These are phyloP conservation scores for Ramaria sp. DNA, from an alignment of 768 basidiomycete genomes.

Conservation along the genomic window DNA sequence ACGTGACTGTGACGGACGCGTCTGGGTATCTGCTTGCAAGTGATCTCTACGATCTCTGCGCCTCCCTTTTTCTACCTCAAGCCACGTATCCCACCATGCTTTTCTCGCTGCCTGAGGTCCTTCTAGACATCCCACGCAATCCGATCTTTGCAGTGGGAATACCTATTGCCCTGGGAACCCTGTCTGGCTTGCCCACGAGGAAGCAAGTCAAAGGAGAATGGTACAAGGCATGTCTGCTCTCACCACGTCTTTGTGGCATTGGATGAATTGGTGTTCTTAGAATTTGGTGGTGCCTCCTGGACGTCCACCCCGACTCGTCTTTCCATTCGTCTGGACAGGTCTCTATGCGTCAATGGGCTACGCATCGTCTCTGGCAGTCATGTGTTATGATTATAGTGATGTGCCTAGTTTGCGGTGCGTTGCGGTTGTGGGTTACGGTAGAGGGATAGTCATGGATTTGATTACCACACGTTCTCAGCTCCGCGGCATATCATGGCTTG, in stretches of 20 bases:
- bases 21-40: too few relatives aligned
- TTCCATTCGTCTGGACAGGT: conserved; percentile 49
- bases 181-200: conserved; percentile 38
- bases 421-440: not conserved
- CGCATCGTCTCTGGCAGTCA: conserved; percentile 51
- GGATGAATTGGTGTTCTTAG: conserved; percentile 19
- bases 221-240: conserved; percentile 40
- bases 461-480: conserved; percentile 18
- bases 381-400: conserved; percentile 36
- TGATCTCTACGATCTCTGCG: too few relatives aligned
- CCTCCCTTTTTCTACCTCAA: too few relatives aligned
- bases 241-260: not conserved
- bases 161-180: conserved; percentile 44
- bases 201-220: conserved; percentile 40
- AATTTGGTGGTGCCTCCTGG: conserved; percentile 40
- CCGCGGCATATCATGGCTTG: conserved; percentile 35
- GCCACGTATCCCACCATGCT: conserved; percentile 19
- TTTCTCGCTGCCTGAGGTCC: conserved; percentile 35
- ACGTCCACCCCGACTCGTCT: conserved; percentile 39
- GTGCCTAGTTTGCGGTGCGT: conserved; percentile 33
- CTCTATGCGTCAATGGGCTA: conserved; percentile 55
- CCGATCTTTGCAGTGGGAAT: conserved; percentile 48
- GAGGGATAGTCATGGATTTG: not conserved
- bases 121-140: conserved; percentile 45
- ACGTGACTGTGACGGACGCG: too few relatives aligned